Evolutionary conservation across 495 filamentous ascomycete species (phyloP), one percentile per base, ranked within the genome.

Genomic region (Cudoniella acicularis): DNA sequence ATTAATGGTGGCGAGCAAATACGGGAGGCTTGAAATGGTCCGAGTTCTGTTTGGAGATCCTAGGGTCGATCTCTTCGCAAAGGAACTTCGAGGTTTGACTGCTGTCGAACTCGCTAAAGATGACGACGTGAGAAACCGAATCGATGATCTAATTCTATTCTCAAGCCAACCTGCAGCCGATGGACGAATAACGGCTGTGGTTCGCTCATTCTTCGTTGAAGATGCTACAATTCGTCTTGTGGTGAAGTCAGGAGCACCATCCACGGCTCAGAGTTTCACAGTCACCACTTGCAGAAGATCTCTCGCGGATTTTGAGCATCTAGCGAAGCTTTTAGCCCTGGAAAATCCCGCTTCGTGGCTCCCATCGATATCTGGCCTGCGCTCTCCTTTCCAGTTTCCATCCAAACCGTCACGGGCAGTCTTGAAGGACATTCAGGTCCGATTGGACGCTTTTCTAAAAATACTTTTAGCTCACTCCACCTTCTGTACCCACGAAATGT

Each of bases 1-100:
- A 0, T 75, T 99, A 52, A 99, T 99, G 95, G 89, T 98, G 56
- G 93, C 92, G n/a, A 96, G 92, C 77, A 99, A 99, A 72, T 99
- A 96, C 66, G 94, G 93, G 22, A 83, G 95, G 47, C 87, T 96
- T 17, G 94, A 97, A 61, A 88, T 92, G 79, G 93, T 99, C 6
- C 83, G 92, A 56, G 86, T 86, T 16, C 77, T 99, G 11, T 97
- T 96, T 67, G 80, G 83, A 49, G 95, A 98, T 69, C 79, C 89
- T 16, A 78, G 95, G 56, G 91, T 97, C 3, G 95, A 99, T 69
- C 73, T 91, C 1, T 82, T 85, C 30, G 84, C 91, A 23, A 91
- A 88, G 68, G 95, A 99, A 63, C 70, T 89, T 11, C 84, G 95
- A 52, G 95, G 95, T 1, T 77, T 99, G 66, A 97, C 93, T 23